Base-by-base conservation (phyloP, 2,329 filamentous ascomycete genomes). In the Aspergillus versicolor region DNA sequence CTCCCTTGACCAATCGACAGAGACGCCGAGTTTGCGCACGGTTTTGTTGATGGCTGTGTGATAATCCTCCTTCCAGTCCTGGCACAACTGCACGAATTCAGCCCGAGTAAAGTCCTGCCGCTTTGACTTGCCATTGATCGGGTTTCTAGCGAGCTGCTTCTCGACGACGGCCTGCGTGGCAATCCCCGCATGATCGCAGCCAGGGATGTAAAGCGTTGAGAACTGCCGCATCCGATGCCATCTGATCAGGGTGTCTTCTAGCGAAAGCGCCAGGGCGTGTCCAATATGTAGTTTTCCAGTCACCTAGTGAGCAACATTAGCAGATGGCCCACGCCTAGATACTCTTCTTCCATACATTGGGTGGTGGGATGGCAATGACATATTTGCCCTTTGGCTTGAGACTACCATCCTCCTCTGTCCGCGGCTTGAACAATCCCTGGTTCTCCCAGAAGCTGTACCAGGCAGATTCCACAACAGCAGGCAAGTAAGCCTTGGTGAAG, bases 361-460 rank as follows among this genome's bases (percentile, higher is more conserved):
- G 94, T 19, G 94, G 94, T 52, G 94, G 94, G 59, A 96, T 90
- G 3, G 92, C 86, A 68, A 99, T 94, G 65, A 96, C 91, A 70
- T 97, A 99, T 68, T 85, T 86, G 50, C 92, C 92, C 65, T 87
- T 85, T 11, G 88, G 82, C 78, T 94, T 93, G 71, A 92, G 85
- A 57, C 89, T 87, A 66, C 89, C 91, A 65, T 95, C 87, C 32
- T 82, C 73, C 46, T 83, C 86, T 74, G 92, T 89, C 72, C 93
- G 84, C 38, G 92, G 92, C 80, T 92, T 84, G 82, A 97, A 97
- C 79, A 94, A 94, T 52, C 91, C 93, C 65, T 91, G 84, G 81
- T 94, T 90, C 81, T 97, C 91, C 94, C 94, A 99, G 92, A 92
- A 99, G 61, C 89, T 84, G 70, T 95, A 95, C 86, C 93, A 96